Base-by-base conservation (phyloP, 768 basidiomycete genomes). In the Albatrellus ellisii region DNA sequence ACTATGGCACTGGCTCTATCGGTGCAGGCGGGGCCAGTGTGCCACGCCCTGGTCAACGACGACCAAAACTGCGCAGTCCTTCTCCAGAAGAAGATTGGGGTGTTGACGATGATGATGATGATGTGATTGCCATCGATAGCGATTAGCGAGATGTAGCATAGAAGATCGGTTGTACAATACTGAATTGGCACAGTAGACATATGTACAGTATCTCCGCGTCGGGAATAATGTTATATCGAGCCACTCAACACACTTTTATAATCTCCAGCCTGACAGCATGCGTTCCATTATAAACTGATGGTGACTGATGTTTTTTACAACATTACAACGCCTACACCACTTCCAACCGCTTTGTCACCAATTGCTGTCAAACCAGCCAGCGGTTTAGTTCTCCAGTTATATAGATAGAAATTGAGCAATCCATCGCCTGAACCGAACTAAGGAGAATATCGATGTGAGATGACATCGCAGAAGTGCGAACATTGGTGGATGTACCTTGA, bases 381-480 rank as follows among this genome's bases (percentile, higher is more conserved):
- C 2, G 76, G 70, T 11, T 75, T 63, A 10, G 89, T 92, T 46
- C 83, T 72, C 88, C 91, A 99, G 61, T 99, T 99, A 65, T 95
- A 97, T 44, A 92, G 58, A 57, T 92, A 92, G 57, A 76, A 94
- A 59, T 92, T 87, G 40, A 99, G 69, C 58, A 81, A 73, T 1
- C 95, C 95, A 55, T 94, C 87, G 4, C 90, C 94, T 9, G 69
- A 63, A n/a, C 89, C 94, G 55, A 97, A 98, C 91, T 94, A 46
- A 32, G 50, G 28, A 39, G 17, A 17, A 21, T 20, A 26, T 46
- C 42, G 37, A 8, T 6, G 8, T 22, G n/a, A 56, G 17, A 50
- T 45, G 21, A 43, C 22, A 35, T 34, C 28, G 26, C 11, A 18
- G 29, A 24, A 17, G n/a, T 7, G 12, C 29, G 20, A 20, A 37